These are phyloP conservation scores for Apium graveolens DNA, from an alignment of 129 eudicot genomes.

Conservation along the genomic window DNA sequence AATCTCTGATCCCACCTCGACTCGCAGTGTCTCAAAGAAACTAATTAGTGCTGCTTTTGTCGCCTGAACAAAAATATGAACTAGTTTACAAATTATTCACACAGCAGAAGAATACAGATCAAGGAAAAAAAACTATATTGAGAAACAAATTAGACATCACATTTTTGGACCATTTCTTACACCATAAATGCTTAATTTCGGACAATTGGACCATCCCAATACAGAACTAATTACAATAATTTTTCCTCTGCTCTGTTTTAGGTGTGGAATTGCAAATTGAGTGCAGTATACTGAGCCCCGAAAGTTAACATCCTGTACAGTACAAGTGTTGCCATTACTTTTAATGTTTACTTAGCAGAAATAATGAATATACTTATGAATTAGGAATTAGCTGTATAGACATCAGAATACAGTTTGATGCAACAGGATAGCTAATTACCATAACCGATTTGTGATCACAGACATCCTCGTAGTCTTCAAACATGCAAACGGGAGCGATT, in stretches of 20 bases:
- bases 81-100: not conserved
- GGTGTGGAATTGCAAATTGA: constrained; percentile 52
- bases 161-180: constrained; percentile 24
- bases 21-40: constrained; percentile 63
- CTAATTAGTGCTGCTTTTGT: constrained; percentile 62
- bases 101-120: not conserved
- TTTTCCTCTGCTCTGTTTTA: constrained; percentile 47
- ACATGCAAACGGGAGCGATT: constrained; percentile 16
- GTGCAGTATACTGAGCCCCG: constrained; percentile 67
- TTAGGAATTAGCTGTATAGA: not conserved
- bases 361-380: not conserved
- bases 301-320: constrained; percentile 49
- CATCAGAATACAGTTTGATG: not conserved
- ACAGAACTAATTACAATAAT: constrained; percentile 47
- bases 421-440: constrained; percentile 32
- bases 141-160: not conserved
- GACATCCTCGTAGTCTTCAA: constrained; percentile 45
- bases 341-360: not conserved
- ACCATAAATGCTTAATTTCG: constrained; percentile 42
- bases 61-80: constrained; percentile 33
- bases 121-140: not conserved
- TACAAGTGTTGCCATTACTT: not conserved
- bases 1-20: constrained; percentile 47
- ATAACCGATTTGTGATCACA: constrained; percentile 36
- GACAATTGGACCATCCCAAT: constrained; percentile 44